These are phyloP conservation scores for Chiua sp. DNA, from an alignment of 1,284 basidiomycete genomes.

Conservation along the genomic window DNA sequence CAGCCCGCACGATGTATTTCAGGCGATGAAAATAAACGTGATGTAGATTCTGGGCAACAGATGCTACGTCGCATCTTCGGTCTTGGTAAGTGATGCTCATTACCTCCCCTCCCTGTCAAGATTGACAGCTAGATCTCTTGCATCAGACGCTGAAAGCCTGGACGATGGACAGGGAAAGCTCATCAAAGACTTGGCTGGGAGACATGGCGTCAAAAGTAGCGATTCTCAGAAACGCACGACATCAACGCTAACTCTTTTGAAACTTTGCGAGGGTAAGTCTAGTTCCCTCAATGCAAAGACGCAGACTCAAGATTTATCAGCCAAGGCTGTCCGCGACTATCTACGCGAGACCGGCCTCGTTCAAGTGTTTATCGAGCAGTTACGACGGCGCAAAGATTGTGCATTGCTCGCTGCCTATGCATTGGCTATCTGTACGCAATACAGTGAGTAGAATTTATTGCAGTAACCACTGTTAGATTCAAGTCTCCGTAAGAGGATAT, in stretches of 20 bases:
- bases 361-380: slow-evolving; percentile 10
- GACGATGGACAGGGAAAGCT: background rate
- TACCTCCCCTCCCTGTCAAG: background rate
- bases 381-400: slow-evolving; percentile 8
- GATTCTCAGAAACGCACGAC: slow-evolving; percentile 16
- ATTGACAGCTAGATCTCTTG: background rate
- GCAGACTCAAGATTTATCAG: slow-evolving; percentile 8
- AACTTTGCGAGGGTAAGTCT: slow-evolving; percentile 16
- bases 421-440: slow-evolving; percentile 17
- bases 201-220: background rate
- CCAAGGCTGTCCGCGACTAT: slow-evolving; percentile 1
- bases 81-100: slow-evolving; percentile 16
- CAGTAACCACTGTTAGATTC: background rate
- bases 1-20: background rate
- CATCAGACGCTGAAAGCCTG: slow-evolving; percentile 12
- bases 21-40: background rate
- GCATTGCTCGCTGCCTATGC: slow-evolving; percentile 16
- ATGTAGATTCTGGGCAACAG: slow-evolving; percentile 7
- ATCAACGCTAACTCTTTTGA: slow-evolving; percentile 26
- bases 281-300: background rate
- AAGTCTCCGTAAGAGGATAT: slow-evolving; percentile 20
- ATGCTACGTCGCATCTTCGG: slow-evolving; percentile 21
- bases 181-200: slow-evolving; percentile 10
- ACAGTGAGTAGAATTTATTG: slow-evolving; percentile 8
- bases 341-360: slow-evolving; percentile 5